These are phyloP conservation scores for Kwoniella botswanensis DNA, from an alignment of 768 basidiomycete genomes.

Conservation along the genomic window DNA sequence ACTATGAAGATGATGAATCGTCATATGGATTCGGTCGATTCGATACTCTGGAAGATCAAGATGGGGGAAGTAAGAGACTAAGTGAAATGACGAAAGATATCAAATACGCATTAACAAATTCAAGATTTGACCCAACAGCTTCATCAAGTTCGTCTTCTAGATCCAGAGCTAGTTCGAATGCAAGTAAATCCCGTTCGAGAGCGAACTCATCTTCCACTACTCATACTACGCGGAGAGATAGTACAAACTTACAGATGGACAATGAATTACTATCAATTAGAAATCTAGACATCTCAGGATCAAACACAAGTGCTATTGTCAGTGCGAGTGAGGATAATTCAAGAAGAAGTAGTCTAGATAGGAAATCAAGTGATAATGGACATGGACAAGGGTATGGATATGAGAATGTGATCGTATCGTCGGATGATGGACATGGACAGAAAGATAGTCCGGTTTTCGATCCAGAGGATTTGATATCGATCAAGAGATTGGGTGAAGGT, in stretches of 20 bases:
- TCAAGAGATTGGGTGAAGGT: constrained; percentile 56
- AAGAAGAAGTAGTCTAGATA: constrained; percentile 27
- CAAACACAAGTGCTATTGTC: neutral
- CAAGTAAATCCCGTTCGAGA: constrained; percentile 12
- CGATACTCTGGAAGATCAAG: constrained; percentile 25
- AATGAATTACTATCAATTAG: constrained; percentile 22
- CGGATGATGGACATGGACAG: constrained; percentile 18
- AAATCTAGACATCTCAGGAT: constrained; percentile 23
- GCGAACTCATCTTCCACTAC: constrained; percentile 15
- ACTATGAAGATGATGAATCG: constrained; percentile 45
- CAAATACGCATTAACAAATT: constrained; percentile 36
- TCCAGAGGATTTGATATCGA: constrained; percentile 44
- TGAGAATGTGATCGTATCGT: neutral
- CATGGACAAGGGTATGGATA: constrained; percentile 22
- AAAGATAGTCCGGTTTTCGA: constrained; percentile 36
- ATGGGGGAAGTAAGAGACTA: constrained; percentile 22
- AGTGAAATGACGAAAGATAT: constrained; percentile 48
- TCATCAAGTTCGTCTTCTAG: constrained; percentile 18
- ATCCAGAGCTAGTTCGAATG: constrained; percentile 30
- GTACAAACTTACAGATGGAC: constrained; percentile 3
- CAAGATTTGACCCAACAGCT: constrained; percentile 31
- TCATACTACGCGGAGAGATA: constrained; percentile 15
- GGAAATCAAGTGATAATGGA: constrained; percentile 1
- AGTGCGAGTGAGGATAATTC: constrained; percentile 26
- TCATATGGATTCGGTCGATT: constrained; percentile 45